A percentile compares a stretch with the other conserved stretches of the same genome.
These are phyloP conservation scores for Datisca glomerata DNA, from an alignment of 306 rosid genomes.

Conservation along the genomic window DNA sequence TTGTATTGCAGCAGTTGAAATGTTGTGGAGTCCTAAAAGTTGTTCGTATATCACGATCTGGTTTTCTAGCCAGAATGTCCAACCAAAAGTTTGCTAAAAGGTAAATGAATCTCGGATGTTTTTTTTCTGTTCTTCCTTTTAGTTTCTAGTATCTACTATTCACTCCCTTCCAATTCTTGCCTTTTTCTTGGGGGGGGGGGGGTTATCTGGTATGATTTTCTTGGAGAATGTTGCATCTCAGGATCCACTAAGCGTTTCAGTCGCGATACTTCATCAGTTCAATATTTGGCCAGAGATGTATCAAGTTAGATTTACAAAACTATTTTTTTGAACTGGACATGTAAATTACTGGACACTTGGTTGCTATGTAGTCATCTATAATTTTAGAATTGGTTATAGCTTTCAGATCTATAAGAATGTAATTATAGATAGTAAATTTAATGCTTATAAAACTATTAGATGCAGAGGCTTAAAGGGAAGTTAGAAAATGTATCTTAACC, in stretches of 20 bases:
- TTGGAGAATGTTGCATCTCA: slow-evolving; percentile 72
- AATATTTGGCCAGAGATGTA: slow-evolving; percentile 92
- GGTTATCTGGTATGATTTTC: slow-evolving; percentile 82
- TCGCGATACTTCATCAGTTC: slow-evolving; percentile 97
- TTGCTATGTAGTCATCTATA: too few relatives aligned
- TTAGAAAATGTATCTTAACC: too few relatives aligned
- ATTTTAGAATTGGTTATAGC: too few relatives aligned
- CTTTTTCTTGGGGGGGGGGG: slow-evolving; percentile 1
- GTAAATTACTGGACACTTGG: too few relatives aligned
- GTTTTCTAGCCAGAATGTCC: slow-evolving; percentile 92
- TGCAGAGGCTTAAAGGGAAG: too few relatives aligned
- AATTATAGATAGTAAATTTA: too few relatives aligned
- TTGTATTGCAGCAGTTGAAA: slow-evolving; percentile 89
- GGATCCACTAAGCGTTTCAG: slow-evolving; percentile 95
- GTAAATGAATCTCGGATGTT: slow-evolving; percentile 29
- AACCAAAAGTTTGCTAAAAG: slow-evolving; percentile 94
- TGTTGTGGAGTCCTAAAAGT: slow-evolving; percentile 99
- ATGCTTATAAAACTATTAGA: too few relatives aligned
- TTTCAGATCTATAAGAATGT: too few relatives aligned
- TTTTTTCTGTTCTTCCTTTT: too few relatives aligned
- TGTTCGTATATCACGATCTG: slow-evolving; percentile 92
- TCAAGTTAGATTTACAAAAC: slow-evolving; percentile 97
- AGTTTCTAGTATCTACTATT: too few relatives aligned
- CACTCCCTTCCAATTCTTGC: background rate
- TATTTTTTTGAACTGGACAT: slow-evolving; percentile 98